phyloP scores from a whole-genome alignment of 2,329 filamentous ascomycete species.

The Xylaria sp. region DNA sequence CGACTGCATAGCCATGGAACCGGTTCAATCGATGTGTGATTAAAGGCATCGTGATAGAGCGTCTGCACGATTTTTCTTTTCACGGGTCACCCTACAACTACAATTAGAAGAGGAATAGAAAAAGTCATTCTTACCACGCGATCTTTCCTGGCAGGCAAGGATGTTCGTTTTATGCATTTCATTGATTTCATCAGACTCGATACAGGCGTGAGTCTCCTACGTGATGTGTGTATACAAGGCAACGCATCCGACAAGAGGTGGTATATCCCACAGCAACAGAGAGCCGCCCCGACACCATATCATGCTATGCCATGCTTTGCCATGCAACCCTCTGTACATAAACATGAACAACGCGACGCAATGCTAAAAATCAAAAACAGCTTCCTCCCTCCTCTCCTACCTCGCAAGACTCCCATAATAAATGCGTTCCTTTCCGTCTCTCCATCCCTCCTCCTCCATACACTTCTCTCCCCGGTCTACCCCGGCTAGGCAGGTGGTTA shows the following conservation, averaged over 20 bases:
- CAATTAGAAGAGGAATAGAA: conserved; percentile 21
- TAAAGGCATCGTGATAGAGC: neutral
- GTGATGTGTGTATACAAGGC: neutral
- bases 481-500: too few relatives aligned
- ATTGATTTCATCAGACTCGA: neutral
- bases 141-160: neutral
- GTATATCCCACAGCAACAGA: neutral
- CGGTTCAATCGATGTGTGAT: neutral
- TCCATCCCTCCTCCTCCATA: neutral
- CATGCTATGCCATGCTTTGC: conserved; percentile 2
- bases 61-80: neutral
- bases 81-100: neutral
- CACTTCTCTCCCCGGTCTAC: neutral
- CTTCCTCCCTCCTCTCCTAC: neutral
- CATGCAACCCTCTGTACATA: conserved; percentile 1
- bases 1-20: neutral
- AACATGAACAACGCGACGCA: conserved; percentile 16
- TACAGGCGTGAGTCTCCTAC: neutral
- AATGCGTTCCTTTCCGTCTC: neutral
- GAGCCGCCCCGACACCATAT: neutral
- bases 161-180: neutral
- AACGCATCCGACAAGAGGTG: neutral
- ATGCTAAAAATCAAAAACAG: conserved; percentile 5
- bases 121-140: neutral
- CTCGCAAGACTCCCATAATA: neutral